Conservation (phyloP, 2,329 filamentous ascomycete genomes). For the Rutstroemia sydowiana region DNA sequence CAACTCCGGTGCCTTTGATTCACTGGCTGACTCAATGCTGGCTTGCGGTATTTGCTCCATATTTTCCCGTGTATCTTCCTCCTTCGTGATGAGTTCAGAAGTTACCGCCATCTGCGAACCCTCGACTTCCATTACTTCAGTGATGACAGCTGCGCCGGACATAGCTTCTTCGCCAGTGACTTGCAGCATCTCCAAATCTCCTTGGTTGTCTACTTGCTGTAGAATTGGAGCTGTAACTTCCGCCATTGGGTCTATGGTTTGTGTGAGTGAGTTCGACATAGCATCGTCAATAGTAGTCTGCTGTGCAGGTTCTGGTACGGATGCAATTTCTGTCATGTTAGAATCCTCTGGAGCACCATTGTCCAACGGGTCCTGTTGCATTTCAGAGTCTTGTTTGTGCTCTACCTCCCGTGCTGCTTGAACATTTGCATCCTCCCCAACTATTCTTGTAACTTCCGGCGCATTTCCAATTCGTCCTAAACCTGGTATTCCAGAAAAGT, state of each 20-base stretch:
- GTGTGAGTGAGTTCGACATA: not conserved
- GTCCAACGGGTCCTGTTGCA: not conserved
- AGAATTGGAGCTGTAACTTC: not conserved
- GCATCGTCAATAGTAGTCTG: not conserved
- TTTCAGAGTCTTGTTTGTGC: not conserved
- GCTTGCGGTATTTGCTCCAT: not conserved
- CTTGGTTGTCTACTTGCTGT: not conserved
- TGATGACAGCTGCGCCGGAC: not conserved
- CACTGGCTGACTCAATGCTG: not conserved
- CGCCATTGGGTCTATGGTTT: not conserved
- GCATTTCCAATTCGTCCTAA: slow-evolving; percentile 10
- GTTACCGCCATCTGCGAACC: not conserved
- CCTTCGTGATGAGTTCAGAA: not conserved
- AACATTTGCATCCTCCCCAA: not conserved
- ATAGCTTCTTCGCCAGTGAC: not conserved
- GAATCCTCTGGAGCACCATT: not conserved
- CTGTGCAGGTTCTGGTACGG: not conserved
- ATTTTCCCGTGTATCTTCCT: not conserved
- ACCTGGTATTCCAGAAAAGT: slow-evolving; percentile 9
- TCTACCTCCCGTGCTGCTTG: not conserved
- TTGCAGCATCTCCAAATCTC: not conserved
- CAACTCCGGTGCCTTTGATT: slow-evolving; percentile 15
- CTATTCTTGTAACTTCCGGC: slow-evolving; percentile 2
- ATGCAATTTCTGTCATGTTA: not conserved
- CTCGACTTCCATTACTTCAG: not conserved